Evolutionary conservation across 148 eudicot genomes (phyloP), one percentile per base, ranked within the genome.

Genomic region (Pouteria glomerata): DNA sequence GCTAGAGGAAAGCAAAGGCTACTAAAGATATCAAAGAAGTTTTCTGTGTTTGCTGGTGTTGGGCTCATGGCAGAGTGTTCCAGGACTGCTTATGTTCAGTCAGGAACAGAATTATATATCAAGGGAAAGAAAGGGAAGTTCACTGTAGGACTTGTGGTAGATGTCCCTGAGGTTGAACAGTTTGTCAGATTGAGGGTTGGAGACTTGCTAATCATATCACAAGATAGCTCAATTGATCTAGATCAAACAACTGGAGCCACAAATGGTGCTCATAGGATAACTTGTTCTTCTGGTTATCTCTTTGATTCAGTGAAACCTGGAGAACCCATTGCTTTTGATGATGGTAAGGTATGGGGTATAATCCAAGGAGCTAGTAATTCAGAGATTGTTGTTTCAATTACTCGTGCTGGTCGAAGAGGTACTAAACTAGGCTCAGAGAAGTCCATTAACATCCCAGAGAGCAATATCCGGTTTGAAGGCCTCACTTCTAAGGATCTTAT

Each of bases 401-500:
- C 86, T 57, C 83, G 75, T 63, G 81, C 86, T 5, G 77, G 84
- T 59, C 77, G 50, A 26, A 78, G 63, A 69, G 86, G 86, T 65
- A 77, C 75, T 63, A 83, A 83, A 66, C 79, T 83, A 30, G 86
- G 86, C 52, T 71, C 86, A 0, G 86, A 80, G 55, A 83, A 83
- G 48, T 83, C 86, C 56, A 83, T 83, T 41, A 83, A 83, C 75
- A 86, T 86, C 66, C 90, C 87, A 53, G 75, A 80, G 64, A 84
- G 87, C 42, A 50, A 74, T 37, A 86, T 86, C 61, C 73, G 69
- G 57, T 84, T 79, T 74, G 84, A 86, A 73, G 87, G 90, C 14
- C 78, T 84, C 14, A 86, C 90, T 63, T 84, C 87, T 42, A 86
- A 86, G 75, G 90, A 86, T 75, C 78, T 86, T 27, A 68, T 77